Evolutionary conservation across 1,139 yeast genomes (phyloP), one percentile per base, ranked within the genome.

Genomic region (Nakaseomyces bracarensis): DNA sequence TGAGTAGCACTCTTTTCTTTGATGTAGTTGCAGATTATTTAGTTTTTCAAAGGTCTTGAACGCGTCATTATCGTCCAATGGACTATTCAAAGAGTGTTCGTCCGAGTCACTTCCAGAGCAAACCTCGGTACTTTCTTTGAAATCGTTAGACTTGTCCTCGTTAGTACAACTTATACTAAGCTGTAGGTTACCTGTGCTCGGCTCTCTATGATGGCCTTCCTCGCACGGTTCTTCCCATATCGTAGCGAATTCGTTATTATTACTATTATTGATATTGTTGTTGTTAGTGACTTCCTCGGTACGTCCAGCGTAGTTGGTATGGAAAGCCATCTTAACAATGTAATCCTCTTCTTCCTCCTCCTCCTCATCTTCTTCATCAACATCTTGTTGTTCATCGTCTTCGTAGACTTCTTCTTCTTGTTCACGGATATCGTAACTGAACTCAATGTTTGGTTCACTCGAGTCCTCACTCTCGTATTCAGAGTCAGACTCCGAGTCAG

Each of bases 401-500:
- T 36, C 15, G 15, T 13, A 34, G n/a, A n/a, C n/a, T n/a, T n/a
- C n/a, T 10, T 38, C 33, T 10, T 33, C 38, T 7, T 40, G 29
- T 10, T 30, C 29, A 27, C 38, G 38, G 25, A 39, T 38, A 30
- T 40, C 44, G 29, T 31, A 30, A 4, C 40, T 23, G 38, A 31
- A 15, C 19, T 43, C 44, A 5, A 21, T 36, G 9, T 42, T 37
- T 7, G 38, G 43, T n/a, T 38, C 42, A 15, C 34, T 43, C 9
- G 22, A 25, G 16, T 40, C 44, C 21, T 37, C 43, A 16, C 40
- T 37, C 15, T 42, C 41, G 4, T 31, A 37, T 30, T 41, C 43
- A 3, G 35, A 36, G 23, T 47, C 50, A 4, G 51, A 43, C 16
- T 43, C 49, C 26, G 48, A 39, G 15, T 45, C 49, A 14, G 45